phyloP scores from a whole-genome alignment of 2,329 filamentous ascomycete species.

The Cryphonectria radicalis region DNA sequence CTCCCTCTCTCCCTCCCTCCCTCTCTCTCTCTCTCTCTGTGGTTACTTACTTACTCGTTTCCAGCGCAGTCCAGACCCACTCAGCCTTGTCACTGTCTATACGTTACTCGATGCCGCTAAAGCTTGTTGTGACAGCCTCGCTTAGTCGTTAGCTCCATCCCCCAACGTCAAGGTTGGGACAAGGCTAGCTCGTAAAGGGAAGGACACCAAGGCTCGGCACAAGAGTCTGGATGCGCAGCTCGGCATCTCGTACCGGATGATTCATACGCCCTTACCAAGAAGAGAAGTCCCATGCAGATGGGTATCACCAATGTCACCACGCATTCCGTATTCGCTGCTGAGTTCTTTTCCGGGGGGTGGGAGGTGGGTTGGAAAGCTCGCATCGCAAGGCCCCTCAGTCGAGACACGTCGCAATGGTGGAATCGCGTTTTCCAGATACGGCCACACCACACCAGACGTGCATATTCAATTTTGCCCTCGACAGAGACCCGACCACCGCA shows the following conservation, averaged over 20 bases:
- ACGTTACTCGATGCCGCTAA: background rate
- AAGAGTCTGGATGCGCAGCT: background rate
- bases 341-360: background rate
- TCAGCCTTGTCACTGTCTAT: background rate
- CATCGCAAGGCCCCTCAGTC: background rate
- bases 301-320: background rate
- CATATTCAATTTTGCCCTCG: background rate
- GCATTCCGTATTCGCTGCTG: too few species aligned
- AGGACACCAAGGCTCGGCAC: background rate
- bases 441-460: background rate
- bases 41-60: too few species aligned
- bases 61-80: background rate
- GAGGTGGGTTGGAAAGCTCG: background rate
- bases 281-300: background rate
- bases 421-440: background rate
- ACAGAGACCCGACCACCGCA: background rate
- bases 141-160: slow-evolving; percentile 1
- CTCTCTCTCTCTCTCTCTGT: too few species aligned
- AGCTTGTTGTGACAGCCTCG: slow-evolving; percentile 1
- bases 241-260: background rate
- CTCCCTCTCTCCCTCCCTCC: too few species aligned
- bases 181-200: slow-evolving; percentile 9
- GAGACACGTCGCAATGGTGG: background rate
- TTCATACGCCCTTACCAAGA: too few species aligned
- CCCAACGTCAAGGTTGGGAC: slow-evolving; percentile 1